Conservation (phyloP, 257 asterid species). For the Apocynum venetum region DNA sequence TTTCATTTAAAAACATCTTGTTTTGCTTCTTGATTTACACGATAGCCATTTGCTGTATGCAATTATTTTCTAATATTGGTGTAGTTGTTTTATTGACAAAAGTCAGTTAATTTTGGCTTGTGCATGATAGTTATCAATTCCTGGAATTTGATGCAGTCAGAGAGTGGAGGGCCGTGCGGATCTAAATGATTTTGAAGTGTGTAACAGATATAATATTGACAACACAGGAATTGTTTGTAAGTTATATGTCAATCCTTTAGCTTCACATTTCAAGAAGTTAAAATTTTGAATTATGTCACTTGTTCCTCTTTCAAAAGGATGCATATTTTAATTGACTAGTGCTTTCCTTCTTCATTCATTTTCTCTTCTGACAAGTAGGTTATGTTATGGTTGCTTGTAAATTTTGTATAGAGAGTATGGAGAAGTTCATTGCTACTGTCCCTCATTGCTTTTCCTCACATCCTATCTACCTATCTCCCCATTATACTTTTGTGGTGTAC, state of each 20-base stretch:
- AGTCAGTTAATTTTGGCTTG: not conserved
- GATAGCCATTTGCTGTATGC: not conserved
- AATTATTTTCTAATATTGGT: not conserved
- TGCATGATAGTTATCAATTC: constrained; percentile 11
- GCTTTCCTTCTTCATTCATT: not conserved
- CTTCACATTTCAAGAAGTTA: not conserved
- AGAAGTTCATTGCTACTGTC: not conserved
- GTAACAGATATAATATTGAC: constrained; percentile 68
- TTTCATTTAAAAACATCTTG: not conserved
- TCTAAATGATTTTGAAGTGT: constrained; percentile 67
- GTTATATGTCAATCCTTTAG: constrained; percentile 7
- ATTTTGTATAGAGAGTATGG: not conserved
- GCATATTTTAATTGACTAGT: not conserved
- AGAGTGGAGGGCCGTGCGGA: constrained; percentile 68
- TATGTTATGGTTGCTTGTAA: not conserved
- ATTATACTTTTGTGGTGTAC: not conserved
- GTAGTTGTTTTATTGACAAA: not conserved
- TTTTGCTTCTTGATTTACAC: not conserved
- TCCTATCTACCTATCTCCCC: not conserved
- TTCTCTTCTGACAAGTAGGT: not conserved
- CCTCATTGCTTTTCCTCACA: not conserved
- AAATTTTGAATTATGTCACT: not conserved
- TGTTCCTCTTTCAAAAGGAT: not conserved
- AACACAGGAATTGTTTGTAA: constrained; percentile 88
- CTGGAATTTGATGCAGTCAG: constrained; percentile 55